Percentiles rank a stretch among this genome's conserved stretches.
These are phyloP conservation scores for Backusella liffmaniae DNA, from an alignment of 192 early-diverging fungal genomes.

Conservation along the genomic window DNA sequence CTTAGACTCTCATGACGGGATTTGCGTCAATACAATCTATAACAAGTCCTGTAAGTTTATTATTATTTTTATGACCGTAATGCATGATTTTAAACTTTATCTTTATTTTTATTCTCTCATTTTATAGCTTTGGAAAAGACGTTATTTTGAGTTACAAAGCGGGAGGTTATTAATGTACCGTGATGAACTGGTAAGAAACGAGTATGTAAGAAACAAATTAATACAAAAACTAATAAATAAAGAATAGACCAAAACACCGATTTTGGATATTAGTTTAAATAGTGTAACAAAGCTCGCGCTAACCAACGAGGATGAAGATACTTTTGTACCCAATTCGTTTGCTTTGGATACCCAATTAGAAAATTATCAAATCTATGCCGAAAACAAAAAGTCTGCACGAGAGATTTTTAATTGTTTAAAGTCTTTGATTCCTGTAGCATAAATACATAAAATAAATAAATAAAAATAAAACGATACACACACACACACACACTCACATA, in stretches of 20 bases:
- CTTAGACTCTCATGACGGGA: conserved; percentile 28
- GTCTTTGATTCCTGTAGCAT: conserved; percentile 5
- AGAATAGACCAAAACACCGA: conserved; percentile 17
- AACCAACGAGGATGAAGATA: conserved; percentile 26
- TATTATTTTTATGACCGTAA: neutral
- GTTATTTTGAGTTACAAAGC: conserved; percentile 57
- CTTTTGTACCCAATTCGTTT: conserved; percentile 32
- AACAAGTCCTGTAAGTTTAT: conserved; percentile 23
- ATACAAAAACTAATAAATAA: neutral
- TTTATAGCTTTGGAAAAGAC: conserved; percentile 56
- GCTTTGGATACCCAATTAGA: conserved; percentile 14
- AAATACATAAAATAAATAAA: neutral
- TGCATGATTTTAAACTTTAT: neutral
- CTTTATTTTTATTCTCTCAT: neutral
- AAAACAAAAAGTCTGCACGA: conserved; percentile 21
- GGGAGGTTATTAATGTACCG: conserved; percentile 47
- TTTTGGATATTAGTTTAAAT: conserved; percentile 18
- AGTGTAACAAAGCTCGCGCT: conserved; percentile 6
- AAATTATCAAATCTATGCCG: conserved; percentile 30
- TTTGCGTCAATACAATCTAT: conserved; percentile 29
- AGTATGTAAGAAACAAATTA: neutral
- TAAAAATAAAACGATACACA: neutral
- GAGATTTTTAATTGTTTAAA: conserved; percentile 27
- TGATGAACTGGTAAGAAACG: conserved; percentile 37
- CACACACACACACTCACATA: neutral